Base-by-base conservation (phyloP, 768 basidiomycete species). In the Auricularia heimuer region DNA sequence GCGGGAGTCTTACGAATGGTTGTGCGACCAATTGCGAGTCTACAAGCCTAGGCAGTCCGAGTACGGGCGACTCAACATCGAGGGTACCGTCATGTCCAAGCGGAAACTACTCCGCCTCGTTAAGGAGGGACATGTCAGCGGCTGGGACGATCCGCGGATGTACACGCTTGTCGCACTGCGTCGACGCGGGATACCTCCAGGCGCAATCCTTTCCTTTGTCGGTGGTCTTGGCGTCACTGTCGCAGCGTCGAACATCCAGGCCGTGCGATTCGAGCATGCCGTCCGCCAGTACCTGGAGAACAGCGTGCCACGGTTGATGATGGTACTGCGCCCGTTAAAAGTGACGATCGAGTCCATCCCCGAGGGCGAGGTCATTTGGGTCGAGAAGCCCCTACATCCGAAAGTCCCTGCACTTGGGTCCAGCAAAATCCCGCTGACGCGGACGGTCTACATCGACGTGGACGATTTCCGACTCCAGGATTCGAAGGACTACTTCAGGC, bases 41-140 rank as follows among this genome's bases (percentile, higher is more conserved):
- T 99, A 98, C 82, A 97, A 94, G 74, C 95, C 97, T 24, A 87
- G 87, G 65, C 97, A 99, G 77, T 95, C 93, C 60, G 97, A 99
- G 74, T 98, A 92, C 70, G 97, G 97, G 24, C 85, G 97, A 64
- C 81, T 98, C 60, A 94, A 87, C 71, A 75, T 99, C 58, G 91
- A 96, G 67, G 97, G 97, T 36, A 95, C 95, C 18, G 86, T 99
- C 75, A 94, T 89, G 80, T 98, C 95, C 3, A 99, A 99, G 76
- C 89, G 97, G 21, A 98, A 98, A 75, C 91, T 99, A 70, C 79
- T 88, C 65, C 83, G 87, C 62, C 85, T 99, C 8, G 97, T 99
- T 60, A 85, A 89, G 60, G 86, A 90, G 68, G 83, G 84, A 4
- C 83, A 91, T 70, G 96, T 99, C 61, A 82, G 76, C 42, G 96